Evolutionary conservation across 1,139 yeast genomes (phyloP).

Genomic region (Taphrina sp.): DNA sequence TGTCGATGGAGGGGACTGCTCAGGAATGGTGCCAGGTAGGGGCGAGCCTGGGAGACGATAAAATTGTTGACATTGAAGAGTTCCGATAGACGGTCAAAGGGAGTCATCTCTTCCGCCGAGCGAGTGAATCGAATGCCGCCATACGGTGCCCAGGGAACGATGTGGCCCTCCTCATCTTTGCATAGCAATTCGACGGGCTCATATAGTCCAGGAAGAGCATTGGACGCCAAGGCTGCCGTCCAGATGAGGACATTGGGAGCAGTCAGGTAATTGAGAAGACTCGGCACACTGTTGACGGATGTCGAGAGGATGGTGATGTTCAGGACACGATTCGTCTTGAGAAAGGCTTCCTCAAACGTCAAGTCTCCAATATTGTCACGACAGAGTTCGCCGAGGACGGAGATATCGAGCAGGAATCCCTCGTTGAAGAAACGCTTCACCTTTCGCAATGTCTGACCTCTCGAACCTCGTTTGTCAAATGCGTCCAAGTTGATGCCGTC

Average conservation of each 20-base stretch:
- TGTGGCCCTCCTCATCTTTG: constrained; percentile 63
- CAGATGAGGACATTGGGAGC: constrained; percentile 94
- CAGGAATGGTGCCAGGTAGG: constrained; percentile 76
- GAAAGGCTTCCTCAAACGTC: constrained; percentile 86
- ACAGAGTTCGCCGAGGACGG: constrained; percentile 70
- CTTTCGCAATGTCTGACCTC: constrained; percentile 61
- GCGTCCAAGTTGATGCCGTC: constrained; percentile 49
- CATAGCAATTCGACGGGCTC: constrained; percentile 83
- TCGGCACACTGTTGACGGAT: constrained; percentile 54
- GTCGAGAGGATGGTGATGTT: constrained; percentile 90
- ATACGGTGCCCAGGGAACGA: constrained; percentile 62
- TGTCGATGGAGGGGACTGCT: constrained; percentile 65
- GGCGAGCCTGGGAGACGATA: constrained; percentile 94
- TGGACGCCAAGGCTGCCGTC: constrained; percentile 96
- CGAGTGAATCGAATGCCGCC: constrained; percentile 20
- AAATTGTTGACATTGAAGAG: constrained; percentile 96
- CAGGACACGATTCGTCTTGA: constrained; percentile 75
- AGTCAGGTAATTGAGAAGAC: constrained; percentile 80
- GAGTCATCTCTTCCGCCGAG: constrained; percentile 70
- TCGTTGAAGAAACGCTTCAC: constrained; percentile 48
- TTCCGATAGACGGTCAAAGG: constrained; percentile 82
- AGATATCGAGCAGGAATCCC: constrained; percentile 74
- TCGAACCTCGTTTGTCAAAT: constrained; percentile 46
- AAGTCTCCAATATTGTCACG: constrained; percentile 76
- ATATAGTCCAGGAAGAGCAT: constrained; percentile 88